Conservation (phyloP, 2,329 filamentous ascomycete genomes). For the Tolypocladium guangdongense region DNA sequence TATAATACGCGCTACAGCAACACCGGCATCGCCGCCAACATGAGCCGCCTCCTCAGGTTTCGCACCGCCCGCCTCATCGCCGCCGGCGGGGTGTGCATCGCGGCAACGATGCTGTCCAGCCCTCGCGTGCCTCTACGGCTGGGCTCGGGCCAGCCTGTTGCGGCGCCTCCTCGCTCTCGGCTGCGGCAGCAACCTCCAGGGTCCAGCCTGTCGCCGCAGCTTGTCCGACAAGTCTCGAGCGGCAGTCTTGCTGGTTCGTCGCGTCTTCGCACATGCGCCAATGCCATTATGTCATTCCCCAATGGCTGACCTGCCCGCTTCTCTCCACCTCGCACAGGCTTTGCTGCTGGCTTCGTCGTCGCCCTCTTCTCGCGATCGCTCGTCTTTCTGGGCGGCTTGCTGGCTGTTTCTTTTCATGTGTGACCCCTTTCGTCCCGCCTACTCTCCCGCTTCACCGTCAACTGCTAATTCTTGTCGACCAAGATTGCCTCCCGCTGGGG, state of each 20-base stretch:
- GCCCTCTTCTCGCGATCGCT: slow-evolving; percentile 62
- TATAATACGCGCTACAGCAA: not conserved
- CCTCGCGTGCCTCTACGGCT: slow-evolving; percentile 7
- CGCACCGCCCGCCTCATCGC: slow-evolving; percentile 11
- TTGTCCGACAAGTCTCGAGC: slow-evolving; percentile 39
- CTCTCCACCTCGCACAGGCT: slow-evolving; percentile 30
- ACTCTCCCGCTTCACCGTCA: not conserved
- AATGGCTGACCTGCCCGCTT: not conserved
- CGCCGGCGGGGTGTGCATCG: slow-evolving; percentile 1
- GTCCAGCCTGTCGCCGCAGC: slow-evolving; percentile 13
- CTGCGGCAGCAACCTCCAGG: slow-evolving; percentile 4
- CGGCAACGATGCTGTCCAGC: slow-evolving; percentile 13
- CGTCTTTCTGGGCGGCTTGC: slow-evolving; percentile 53
- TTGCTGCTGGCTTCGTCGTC: slow-evolving; percentile 52
- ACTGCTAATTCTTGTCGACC: not conserved
- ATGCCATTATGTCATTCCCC: not conserved
- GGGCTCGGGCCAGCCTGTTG: slow-evolving; percentile 9
- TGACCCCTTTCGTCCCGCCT: slow-evolving; percentile 8
- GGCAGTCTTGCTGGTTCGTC: slow-evolving; percentile 40
- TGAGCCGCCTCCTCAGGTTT: not conserved
- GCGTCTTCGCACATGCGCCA: not conserved
- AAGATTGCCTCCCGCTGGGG: slow-evolving; percentile 34
- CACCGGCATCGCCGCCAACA: not conserved
- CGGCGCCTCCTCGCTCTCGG: slow-evolving; percentile 10
- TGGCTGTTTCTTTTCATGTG: slow-evolving; percentile 55